Base-by-base conservation (phyloP, 2,329 filamentous ascomycete species). In the Phyllosticta citrichinensis region DNA sequence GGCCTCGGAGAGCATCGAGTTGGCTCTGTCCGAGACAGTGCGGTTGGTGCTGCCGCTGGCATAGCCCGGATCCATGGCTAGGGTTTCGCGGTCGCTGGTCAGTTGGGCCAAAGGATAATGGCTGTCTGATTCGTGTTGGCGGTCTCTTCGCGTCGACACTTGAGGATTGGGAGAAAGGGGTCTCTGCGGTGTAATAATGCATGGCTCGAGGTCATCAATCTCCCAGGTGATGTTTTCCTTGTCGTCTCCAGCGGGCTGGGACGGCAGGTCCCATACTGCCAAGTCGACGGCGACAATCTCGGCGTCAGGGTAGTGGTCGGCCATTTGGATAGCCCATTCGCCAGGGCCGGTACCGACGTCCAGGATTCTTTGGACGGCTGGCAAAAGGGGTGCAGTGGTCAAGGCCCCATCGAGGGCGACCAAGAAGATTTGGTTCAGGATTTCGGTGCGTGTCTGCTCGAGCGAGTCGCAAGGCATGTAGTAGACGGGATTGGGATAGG, bases 391-490 rank as follows among this genome's bases (percentile, higher is more conserved):
- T 12, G 70, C 70, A n/a, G 73, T 74, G 8, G 72, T 74, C 33
- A 75, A 65, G 47, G 68, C 70, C 6, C 71, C 72, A 57, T 71
- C 67, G 5, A 75, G 65, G 24, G 71, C 70, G 20, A 68, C 65
- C 17, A 85, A 72, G 66, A 83, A 87, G 55, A 87, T 81, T 68
- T 87, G 83, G 65, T 88, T 84, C 50, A 83, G 75, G 58, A 88
- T 76, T 62, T 81, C 80, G 57, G 86, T 71, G 52, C 85, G 82
- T 54, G 83, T 82, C 70, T 87, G 83, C 68, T 88, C 85, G 54
- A 79, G 73, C 54, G 86, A 82, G 66, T 87, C 85, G 69, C 86
- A 87, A 14, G 85, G 85, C 79, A 87, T 85, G 69, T 78, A 84
- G 67, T 87, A 87, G 35, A 78, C 77, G 35, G 81, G 76, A 67